Conservation (phyloP, 257 asterid genomes). For the Rehmannia glutinosa region DNA sequence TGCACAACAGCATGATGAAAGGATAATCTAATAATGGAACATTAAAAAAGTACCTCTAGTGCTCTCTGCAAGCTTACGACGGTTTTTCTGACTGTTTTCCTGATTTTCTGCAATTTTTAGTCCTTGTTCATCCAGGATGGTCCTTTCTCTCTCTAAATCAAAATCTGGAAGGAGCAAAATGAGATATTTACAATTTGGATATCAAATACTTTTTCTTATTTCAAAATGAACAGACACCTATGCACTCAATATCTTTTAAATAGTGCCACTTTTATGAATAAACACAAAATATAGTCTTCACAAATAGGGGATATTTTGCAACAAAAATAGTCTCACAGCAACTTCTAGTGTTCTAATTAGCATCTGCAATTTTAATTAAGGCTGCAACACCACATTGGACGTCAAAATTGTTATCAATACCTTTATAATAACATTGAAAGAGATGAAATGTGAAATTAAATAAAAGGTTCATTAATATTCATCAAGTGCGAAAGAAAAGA, state of each 20-base stretch:
- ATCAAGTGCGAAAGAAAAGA: neutral
- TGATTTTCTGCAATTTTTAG: slow-evolving; percentile 96
- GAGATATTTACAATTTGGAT: neutral
- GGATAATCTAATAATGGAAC: slow-evolving; percentile 8
- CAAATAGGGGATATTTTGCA: neutral
- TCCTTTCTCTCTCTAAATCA: slow-evolving; percentile 93
- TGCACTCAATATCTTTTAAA: neutral
- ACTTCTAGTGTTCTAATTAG: neutral
- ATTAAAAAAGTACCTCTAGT: slow-evolving; percentile 68
- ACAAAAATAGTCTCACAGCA: neutral
- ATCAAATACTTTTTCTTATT: neutral
- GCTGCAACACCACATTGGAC: neutral
- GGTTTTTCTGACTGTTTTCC: slow-evolving; percentile 97
- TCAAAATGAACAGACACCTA: neutral
- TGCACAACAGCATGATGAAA: neutral
- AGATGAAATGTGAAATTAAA: too few species aligned
- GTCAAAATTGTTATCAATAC: neutral
- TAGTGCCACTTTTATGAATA: neutral
- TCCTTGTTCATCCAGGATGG: slow-evolving; percentile 88
- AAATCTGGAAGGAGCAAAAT: slow-evolving; percentile 51
- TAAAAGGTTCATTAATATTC: neutral
- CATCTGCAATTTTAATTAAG: neutral
- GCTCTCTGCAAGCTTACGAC: slow-evolving; percentile 98
- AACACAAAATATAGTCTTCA: neutral
- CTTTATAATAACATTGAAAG: neutral